Conservation (phyloP, 1,284 basidiomycete species). For the Pseudomicrostroma phylloplanum region DNA sequence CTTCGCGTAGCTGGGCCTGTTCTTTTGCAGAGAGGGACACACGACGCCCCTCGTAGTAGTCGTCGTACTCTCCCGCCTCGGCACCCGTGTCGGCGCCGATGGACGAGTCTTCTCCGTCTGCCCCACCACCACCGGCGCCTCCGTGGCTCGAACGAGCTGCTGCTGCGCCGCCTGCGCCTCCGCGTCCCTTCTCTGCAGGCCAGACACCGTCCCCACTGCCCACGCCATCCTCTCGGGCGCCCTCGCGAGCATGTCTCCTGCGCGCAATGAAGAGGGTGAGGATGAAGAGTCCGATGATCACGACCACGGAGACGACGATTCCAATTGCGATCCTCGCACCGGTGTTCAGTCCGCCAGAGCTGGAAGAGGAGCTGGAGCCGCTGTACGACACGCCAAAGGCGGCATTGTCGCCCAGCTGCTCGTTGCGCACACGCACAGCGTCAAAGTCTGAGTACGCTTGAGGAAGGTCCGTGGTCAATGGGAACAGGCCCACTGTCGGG, state of each 20-base stretch:
- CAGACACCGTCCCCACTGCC: not conserved
- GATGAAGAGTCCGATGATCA: conserved; percentile 30
- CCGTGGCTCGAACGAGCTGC: not conserved
- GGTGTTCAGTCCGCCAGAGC: conserved; percentile 18
- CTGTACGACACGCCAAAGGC: conserved; percentile 11
- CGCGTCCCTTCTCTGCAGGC: not conserved
- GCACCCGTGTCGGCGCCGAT: conserved; percentile 6
- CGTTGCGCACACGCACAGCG: conserved; percentile 35
- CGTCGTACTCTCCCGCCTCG: not conserved
- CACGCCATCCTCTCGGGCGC: not conserved
- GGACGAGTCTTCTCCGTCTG: not conserved
- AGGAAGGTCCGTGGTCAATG: conserved; percentile 15
- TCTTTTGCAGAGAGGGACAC: conserved; percentile 12
- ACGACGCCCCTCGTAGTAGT: not conserved
- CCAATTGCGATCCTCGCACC: conserved; percentile 39
- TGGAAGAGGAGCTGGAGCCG: conserved; percentile 13
- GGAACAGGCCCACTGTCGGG: conserved; percentile 28
- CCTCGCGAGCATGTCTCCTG: conserved; percentile 3
- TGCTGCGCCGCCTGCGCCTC: not conserved
- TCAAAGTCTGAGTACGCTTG: conserved; percentile 31
- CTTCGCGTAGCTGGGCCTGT: conserved; percentile 9
- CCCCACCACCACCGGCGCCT: not conserved
- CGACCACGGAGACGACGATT: conserved; percentile 31
- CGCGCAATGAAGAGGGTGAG: conserved; percentile 15
- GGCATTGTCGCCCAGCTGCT: conserved; percentile 25